Percentiles rank a stretch among this genome's conserved stretches.
These are phyloP conservation scores for Thoreauomyces humboldtii DNA, from an alignment of 192 early-diverging fungal genomes.

Conservation along the genomic window DNA sequence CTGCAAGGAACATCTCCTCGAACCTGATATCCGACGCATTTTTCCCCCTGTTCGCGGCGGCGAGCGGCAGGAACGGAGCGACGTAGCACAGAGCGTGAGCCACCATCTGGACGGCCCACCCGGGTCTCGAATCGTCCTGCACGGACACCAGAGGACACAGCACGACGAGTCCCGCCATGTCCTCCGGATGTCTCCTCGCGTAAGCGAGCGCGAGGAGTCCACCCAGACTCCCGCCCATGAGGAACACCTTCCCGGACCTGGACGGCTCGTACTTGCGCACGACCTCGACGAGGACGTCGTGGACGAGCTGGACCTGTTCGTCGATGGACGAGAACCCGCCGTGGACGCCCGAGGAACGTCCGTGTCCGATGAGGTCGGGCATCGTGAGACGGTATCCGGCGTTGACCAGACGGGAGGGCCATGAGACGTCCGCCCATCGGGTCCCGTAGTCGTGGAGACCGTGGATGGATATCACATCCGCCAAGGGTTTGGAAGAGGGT, in stretches of 20 bases:
- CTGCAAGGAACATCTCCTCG: conserved; percentile 17
- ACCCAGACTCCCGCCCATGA: conserved; percentile 17
- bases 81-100: conserved; percentile 9
- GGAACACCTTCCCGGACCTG: conserved; percentile 11
- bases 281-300: neutral
- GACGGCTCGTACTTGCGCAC: neutral
- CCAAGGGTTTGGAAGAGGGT: too few relatives aligned
- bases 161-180: conserved; percentile 13
- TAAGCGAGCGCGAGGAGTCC: conserved; percentile 16
- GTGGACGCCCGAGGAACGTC: conserved; percentile 18
- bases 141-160: conserved; percentile 17
- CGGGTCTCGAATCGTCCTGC: conserved; percentile 11
- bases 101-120: conserved; percentile 6
- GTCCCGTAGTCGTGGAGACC: conserved; percentile 21
- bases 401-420: conserved; percentile 18
- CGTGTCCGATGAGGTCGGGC: conserved; percentile 22
- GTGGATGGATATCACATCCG: conserved; percentile 18
- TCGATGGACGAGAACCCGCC: conserved; percentile 19
- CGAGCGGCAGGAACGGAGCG: conserved; percentile 14
- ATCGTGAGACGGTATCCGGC: conserved; percentile 21
- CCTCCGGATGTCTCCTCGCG: neutral
- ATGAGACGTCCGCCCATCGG: conserved; percentile 18
- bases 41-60: conserved; percentile 28
- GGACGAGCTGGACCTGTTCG: conserved; percentile 4
- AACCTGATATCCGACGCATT: conserved; percentile 11